A percentile compares a stretch with the other conserved stretches of the same genome.
These are phyloP conservation scores for Collybia sordida DNA, from an alignment of 768 basidiomycete species.

Conservation along the genomic window DNA sequence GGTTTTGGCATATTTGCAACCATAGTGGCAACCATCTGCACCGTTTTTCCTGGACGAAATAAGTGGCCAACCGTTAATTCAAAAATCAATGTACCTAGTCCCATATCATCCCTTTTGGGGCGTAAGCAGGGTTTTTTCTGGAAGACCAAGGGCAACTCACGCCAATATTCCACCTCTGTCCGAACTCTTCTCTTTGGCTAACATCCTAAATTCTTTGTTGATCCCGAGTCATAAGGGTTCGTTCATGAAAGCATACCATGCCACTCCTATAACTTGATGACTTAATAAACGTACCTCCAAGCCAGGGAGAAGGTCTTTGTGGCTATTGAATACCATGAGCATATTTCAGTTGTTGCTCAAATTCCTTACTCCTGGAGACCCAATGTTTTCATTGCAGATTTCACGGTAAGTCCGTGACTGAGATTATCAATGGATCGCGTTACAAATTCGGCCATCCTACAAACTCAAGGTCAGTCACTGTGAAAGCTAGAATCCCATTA, in stretches of 20 bases:
- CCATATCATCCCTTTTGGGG: slow-evolving; percentile 63
- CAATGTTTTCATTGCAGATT: slow-evolving; percentile 51
- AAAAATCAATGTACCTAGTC: slow-evolving; percentile 39
- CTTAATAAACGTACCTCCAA: slow-evolving; percentile 68
- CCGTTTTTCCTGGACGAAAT: slow-evolving; percentile 54
- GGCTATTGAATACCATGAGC: slow-evolving; percentile 25
- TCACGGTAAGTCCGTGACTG: slow-evolving; percentile 50
- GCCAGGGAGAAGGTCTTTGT: slow-evolving; percentile 61
- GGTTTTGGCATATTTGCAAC: slow-evolving; percentile 55
- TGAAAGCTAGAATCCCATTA: neutral
- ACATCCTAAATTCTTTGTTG: slow-evolving; percentile 49
- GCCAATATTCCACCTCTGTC: slow-evolving; percentile 68
- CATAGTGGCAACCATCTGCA: slow-evolving; percentile 83
- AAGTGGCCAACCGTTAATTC: neutral
- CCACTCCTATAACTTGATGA: slow-evolving; percentile 78
- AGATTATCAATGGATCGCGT: slow-evolving; percentile 58
- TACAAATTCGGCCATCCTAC: slow-evolving; percentile 64
- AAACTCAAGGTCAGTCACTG: neutral
- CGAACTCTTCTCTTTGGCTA: slow-evolving; percentile 52
- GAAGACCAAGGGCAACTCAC: slow-evolving; percentile 29
- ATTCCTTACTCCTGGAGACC: slow-evolving; percentile 45
- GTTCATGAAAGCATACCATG: slow-evolving; percentile 43
- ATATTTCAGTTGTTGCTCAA: neutral
- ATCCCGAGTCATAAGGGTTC: neutral
- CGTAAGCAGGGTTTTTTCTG: neutral